Evolutionary conservation across 305 asterid genomes (phyloP).

Genomic region (Petunia hybrid): DNA sequence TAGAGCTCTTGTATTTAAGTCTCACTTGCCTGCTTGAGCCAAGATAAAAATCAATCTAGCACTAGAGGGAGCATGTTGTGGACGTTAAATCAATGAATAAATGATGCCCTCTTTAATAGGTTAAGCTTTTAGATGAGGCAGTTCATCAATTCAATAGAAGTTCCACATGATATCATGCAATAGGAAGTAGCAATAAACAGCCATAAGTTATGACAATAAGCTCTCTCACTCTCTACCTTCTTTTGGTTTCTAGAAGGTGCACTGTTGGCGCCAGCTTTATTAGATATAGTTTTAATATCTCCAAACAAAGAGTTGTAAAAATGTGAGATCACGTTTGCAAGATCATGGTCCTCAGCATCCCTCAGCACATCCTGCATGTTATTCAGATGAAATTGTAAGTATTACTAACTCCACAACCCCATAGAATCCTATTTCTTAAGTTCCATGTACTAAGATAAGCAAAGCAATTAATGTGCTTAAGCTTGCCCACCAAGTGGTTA

Average conservation of each 20-base stretch:
- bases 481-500: neutral
- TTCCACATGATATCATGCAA: neutral
- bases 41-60: neutral
- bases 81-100: neutral
- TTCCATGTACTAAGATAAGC: constrained; percentile 15
- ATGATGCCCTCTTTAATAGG: neutral
- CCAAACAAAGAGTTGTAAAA: constrained; percentile 85
- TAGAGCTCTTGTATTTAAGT: constrained; percentile 1
- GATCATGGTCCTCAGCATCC: constrained; percentile 90
- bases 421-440: constrained; percentile 8
- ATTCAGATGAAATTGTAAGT: constrained; percentile 33
- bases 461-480: constrained; percentile 19
- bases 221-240: constrained; percentile 54
- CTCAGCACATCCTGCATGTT: constrained; percentile 75
- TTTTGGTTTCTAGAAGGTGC: constrained; percentile 65
- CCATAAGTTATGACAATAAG: constrained; percentile 12
- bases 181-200: neutral
- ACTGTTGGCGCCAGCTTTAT: constrained; percentile 54
- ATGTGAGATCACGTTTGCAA: constrained; percentile 81
- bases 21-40: neutral
- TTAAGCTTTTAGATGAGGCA: constrained; percentile 10
- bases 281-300: constrained; percentile 53
- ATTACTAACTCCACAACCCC: constrained; percentile 5
- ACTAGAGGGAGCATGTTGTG: neutral
- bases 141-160: constrained; percentile 13